Evolutionary conservation across 441 rosid genomes (phyloP).

Genomic region (Biscutella laevigata): DNA sequence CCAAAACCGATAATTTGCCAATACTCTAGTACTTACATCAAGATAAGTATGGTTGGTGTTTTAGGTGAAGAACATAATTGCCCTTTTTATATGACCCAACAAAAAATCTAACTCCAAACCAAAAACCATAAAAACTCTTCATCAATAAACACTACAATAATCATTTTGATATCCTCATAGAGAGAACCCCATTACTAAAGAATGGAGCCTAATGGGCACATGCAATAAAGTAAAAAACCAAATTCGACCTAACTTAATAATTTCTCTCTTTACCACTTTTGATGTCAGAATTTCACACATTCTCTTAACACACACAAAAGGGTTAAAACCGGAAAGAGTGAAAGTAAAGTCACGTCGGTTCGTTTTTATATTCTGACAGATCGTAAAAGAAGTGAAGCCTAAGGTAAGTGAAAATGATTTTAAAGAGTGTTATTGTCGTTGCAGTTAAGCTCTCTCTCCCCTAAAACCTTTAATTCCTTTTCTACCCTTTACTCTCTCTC

Average conservation of each 20-base stretch:
- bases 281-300: slow-evolving; percentile 17
- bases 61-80: slow-evolving; percentile 17
- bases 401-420: slow-evolving; percentile 69
- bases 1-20: no score
- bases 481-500: no score
- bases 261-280: neutral
- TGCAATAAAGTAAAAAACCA: slow-evolving; percentile 13
- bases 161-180: no score
- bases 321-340: slow-evolving; percentile 58
- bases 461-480: no score
- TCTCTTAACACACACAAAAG: neutral
- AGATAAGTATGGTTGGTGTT: no score
- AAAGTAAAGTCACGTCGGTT: slow-evolving; percentile 31
- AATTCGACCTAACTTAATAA: neutral
- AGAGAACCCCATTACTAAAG: no score
- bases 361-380: slow-evolving; percentile 3
- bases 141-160: neutral
- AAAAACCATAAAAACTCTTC: neutral
- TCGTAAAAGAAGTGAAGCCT: slow-evolving; percentile 40
- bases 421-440: slow-evolving; percentile 44
- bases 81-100: neutral
- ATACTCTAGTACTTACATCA: no score
- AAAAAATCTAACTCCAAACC: neutral
- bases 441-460: slow-evolving; percentile 29
- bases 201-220: no score